These are phyloP conservation scores for Colletotrichum lupini DNA, from an alignment of 2,329 filamentous ascomycete species.

Conservation along the genomic window DNA sequence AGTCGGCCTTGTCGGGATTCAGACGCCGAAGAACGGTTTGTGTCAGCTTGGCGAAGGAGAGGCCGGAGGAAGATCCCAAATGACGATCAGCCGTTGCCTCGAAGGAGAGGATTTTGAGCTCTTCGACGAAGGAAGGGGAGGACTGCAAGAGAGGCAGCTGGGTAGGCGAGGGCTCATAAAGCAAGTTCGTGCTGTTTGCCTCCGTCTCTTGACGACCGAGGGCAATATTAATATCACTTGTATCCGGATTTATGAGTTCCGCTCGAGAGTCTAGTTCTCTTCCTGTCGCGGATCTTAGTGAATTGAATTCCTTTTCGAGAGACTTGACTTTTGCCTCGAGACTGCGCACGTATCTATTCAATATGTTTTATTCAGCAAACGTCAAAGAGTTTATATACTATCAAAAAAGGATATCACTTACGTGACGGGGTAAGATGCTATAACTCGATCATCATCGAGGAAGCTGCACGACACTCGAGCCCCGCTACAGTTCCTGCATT, in stretches of 20 bases:
- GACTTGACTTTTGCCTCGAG: neutral
- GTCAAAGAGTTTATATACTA: neutral
- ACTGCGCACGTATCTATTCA: neutral
- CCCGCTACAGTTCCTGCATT: slow-evolving; percentile 50
- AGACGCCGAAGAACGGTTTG: slow-evolving; percentile 54
- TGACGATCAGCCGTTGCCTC: slow-evolving; percentile 57
- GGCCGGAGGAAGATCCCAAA: slow-evolving; percentile 54
- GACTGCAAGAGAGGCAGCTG: slow-evolving; percentile 30
- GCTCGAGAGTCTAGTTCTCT: neutral
- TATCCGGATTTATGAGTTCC: neutral
- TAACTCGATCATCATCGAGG: slow-evolving; percentile 49
- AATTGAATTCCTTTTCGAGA: neutral
- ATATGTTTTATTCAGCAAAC: neutral
- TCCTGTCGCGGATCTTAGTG: neutral
- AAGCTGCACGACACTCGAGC: slow-evolving; percentile 54
- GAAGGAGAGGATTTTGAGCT: slow-evolving; percentile 51
- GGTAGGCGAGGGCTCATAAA: slow-evolving; percentile 30
- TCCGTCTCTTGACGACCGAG: neutral
- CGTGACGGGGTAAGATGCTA: slow-evolving; percentile 53
- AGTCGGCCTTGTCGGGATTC: slow-evolving; percentile 54
- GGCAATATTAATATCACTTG: neutral
- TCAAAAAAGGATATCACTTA: slow-evolving; percentile 39
- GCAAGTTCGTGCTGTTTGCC: neutral
- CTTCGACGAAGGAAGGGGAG: slow-evolving; percentile 43
- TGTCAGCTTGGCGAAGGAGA: slow-evolving; percentile 56